Evolutionary conservation across 2,329 filamentous ascomycete species (phyloP).

Genomic region (Hypoxylon sp.): DNA sequence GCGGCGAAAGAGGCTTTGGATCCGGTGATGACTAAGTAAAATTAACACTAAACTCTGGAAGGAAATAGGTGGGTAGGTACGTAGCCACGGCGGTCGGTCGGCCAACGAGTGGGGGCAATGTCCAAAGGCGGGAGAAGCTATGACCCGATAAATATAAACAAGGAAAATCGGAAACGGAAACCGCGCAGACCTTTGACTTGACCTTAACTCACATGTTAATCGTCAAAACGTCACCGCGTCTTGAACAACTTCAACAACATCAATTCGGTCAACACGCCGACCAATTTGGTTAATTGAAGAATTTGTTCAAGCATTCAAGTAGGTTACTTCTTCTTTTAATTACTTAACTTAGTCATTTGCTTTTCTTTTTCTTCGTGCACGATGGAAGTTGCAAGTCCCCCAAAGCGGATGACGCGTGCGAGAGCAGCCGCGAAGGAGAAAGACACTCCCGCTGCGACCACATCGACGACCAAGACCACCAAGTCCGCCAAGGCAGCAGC

Average conservation of each 20-base stretch:
- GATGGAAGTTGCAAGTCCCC: conserved; percentile 70
- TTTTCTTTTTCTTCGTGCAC: conserved; percentile 37
- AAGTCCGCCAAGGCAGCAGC: conserved; percentile 58
- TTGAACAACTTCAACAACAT: conserved; percentile 32
- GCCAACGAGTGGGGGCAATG: conserved; percentile 35
- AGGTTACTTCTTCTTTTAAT: conserved; percentile 33
- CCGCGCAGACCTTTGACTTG: conserved; percentile 29
- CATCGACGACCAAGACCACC: conserved; percentile 59
- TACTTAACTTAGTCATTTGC: not conserved
- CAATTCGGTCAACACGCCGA: conserved; percentile 28
- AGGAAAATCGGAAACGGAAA: conserved; percentile 33
- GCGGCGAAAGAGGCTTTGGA: not conserved
- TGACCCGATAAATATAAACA: conserved; percentile 47
- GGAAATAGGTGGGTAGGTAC: conserved; percentile 3
- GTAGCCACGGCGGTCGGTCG: conserved; percentile 30
- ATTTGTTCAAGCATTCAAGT: conserved; percentile 34
- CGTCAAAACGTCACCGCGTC: conserved; percentile 18
- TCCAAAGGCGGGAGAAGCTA: conserved; percentile 31
- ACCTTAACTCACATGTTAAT: conserved; percentile 32
- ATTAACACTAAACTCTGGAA: not conserved
- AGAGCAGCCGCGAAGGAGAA: conserved; percentile 61
- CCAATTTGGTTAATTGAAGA: conserved; percentile 32
- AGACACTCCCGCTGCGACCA: conserved; percentile 57
- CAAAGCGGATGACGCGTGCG: conserved; percentile 72
- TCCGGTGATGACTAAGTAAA: conserved; percentile 6